Percentiles rank a stretch among this genome's conserved stretches.
Conservation (phyloP, 2,329 filamentous ascomycete species). For the Aspergillus pseudotamarii region DNA sequence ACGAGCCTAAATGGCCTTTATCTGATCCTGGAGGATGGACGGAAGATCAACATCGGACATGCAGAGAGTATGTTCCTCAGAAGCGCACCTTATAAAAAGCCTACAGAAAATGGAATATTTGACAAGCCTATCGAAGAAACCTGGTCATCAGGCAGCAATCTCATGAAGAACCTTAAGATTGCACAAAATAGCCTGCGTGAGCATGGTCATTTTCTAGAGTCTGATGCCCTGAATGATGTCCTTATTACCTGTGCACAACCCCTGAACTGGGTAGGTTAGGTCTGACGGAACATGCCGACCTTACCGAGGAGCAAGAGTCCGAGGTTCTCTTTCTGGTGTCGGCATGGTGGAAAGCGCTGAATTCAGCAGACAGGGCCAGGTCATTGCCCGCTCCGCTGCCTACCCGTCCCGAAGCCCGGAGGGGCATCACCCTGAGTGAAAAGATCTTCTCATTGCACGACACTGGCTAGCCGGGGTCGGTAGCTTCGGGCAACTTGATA, state of each 20-base stretch:
- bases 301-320: conserved; percentile 15
- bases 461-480: conserved; percentile 11
- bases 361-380: conserved; percentile 26
- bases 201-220: conserved; percentile 7
- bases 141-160: background rate
- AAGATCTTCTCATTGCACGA: conserved; percentile 52
- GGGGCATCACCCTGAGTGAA: conserved; percentile 18
- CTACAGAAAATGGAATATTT: background rate
- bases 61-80: background rate
- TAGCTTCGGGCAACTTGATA: conserved; percentile 45
- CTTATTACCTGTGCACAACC: conserved; percentile 22
- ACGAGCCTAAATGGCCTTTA: background rate
- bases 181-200: background rate
- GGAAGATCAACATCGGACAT: background rate
- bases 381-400: conserved; percentile 10
- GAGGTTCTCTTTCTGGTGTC: conserved; percentile 30
- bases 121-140: background rate
- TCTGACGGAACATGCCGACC: background rate
- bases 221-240: conserved; percentile 20
- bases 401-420: conserved; percentile 17
- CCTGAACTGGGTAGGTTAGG: conserved; percentile 22
- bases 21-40: background rate
- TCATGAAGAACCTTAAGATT: background rate
- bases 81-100: background rate
- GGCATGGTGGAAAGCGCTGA: conserved; percentile 33